Base-by-base conservation (phyloP, 306 rosid species). In the Fragaria nilgerrensis region DNA sequence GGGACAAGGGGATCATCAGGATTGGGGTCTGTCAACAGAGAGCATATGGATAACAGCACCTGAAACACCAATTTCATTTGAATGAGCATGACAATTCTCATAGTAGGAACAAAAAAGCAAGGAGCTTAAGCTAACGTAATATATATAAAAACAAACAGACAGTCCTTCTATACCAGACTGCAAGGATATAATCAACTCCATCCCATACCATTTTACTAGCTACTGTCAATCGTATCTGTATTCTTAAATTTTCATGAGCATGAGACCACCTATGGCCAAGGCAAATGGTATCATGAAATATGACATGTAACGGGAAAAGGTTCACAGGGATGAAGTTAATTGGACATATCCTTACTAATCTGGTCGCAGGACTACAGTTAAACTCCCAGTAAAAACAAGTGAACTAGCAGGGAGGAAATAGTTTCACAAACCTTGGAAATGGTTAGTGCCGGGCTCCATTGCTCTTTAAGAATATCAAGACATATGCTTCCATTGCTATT, bases 1-100 rank as follows among this genome's bases (percentile, higher is more conserved):
- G 96, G 98, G 70, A 91, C 93, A 52, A 89, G 97, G 1, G 96
- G 98, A 72, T 93, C 98, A 15, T 93, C 96, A 0, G 98, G 96
- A 82, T 89, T 93, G 79, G 96, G 96, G 77, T 91, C 95, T 5
- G 96, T 93, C 91, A 91, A 78, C 80, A 91, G 81, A 10, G 93
- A 93, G 92, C 97, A 91, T 50, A 91, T 93, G 29, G 98, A 93
- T 79, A 91, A 77, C 70, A 93, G 89, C 77, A 89, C 98, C 98
- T 91, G 78, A 80, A 83, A 81, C 73, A 72, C 63, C 39, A 76
- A 55, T 66, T 82, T 70, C 49, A 11, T 56, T 7, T 50, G 15
- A 49, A 25, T n/a, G 20, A 75, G 48, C 52, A 77, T 3, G 41
- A 27, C 5, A 5, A 41, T 22, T 43, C 36, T 10, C 5, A 63